phyloP scores from a whole-genome alignment of 768 basidiomycete genomes.

The Tricholoma sp. region DNA sequence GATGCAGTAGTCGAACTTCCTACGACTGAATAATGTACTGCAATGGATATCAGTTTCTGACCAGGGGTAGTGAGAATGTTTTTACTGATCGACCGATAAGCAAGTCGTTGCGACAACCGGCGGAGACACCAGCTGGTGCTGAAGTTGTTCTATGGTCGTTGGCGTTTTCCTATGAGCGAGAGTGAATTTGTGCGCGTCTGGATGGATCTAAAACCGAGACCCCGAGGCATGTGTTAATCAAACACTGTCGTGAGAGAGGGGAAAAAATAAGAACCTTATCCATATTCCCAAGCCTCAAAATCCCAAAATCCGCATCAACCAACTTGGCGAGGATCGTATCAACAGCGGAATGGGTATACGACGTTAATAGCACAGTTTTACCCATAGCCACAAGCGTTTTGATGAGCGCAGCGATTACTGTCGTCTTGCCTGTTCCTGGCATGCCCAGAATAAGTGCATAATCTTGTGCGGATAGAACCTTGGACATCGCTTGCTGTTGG shows the following conservation, averaged over 20 bases:
- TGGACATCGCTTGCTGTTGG: slow-evolving; percentile 68
- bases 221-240: no score
- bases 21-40: slow-evolving; percentile 78
- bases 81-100: slow-evolving; percentile 90
- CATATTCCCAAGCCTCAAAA: slow-evolving; percentile 82
- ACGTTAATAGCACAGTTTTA: slow-evolving; percentile 84
- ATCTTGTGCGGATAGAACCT: slow-evolving; percentile 75
- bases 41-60: background rate
- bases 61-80: slow-evolving; percentile 5
- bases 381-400: slow-evolving; percentile 70
- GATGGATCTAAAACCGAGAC: slow-evolving; percentile 60
- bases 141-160: slow-evolving; percentile 74
- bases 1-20: slow-evolving; percentile 94
- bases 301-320: slow-evolving; percentile 55
- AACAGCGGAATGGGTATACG: slow-evolving; percentile 97
- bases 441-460: slow-evolving; percentile 93
- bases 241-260: background rate
- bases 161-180: slow-evolving; percentile 51
- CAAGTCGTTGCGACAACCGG: slow-evolving; percentile 97
- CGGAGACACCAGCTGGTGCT: slow-evolving; percentile 78
- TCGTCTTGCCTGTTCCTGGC: slow-evolving; percentile 99
- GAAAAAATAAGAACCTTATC: slow-evolving; percentile 64
- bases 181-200: slow-evolving; percentile 69
- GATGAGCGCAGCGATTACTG: slow-evolving; percentile 87
- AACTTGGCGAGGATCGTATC: slow-evolving; percentile 94